Evolutionary conservation across 176 grass and related monocot genomes (phyloP), one percentile per base, ranked within the genome.

Genomic region (Cenchrus fungigraminus): DNA sequence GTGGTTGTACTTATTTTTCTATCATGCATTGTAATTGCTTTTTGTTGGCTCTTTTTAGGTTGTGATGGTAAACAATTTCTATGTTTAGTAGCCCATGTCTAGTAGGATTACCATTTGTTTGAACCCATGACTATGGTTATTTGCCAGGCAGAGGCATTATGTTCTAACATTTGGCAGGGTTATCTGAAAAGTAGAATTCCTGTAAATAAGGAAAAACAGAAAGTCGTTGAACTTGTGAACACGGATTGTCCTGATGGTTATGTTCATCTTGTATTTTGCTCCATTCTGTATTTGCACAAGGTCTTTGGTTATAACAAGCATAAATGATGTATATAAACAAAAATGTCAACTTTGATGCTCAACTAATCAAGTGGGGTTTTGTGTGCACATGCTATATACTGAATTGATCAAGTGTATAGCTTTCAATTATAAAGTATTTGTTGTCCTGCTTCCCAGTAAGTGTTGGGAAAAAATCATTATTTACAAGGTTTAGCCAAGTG

Each of bases 21-120:
- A 47, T 46, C 31, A 70, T 89, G 77, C 5, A 43, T 46, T 63
- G 22, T n/a, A 34, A 52, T 85, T 56, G 2, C 0, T 82, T 70
- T 69, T 9, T 77, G 32, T 57, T 63, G 32, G 19, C 8, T 64
- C 76, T 70, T 65, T 32, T 40, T 43, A 8, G 31, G 55, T 5
- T 81, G 8, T 19, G 46, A 64, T 85, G 62, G 37, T 40, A 40
- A 40, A 40, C 37, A 40, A 52, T 70, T 22, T 32, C 14, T 74
- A 6, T 74, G 25, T 64, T 29, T 13, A 65, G 8, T 51, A 25
- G 60, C 58, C 28, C 16, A 60, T 40, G 19, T 71, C 11, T n/a
- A 5, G 34, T 29, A 11, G 4, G 44, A 14, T n/a, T 37, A 12
- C 1, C 3, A 19, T 59, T 60, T 74, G 64, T 74, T 60, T 31